A percentile compares a stretch with the other conserved stretches of the same genome.
Conservation (phyloP, 768 basidiomycete species). For the Trametes gibbosa region DNA sequence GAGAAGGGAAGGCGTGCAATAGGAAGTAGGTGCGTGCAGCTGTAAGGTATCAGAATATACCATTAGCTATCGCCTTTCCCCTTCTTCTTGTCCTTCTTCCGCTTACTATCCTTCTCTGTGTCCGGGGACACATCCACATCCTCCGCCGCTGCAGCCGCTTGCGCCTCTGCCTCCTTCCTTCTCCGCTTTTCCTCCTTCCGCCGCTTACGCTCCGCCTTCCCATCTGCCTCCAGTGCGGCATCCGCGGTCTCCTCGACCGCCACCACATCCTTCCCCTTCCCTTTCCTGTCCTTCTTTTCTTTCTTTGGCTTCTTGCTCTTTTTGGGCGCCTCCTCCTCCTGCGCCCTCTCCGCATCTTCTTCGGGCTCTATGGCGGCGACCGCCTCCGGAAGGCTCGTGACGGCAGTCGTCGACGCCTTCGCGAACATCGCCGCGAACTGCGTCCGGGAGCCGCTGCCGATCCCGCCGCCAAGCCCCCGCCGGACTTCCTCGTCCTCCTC, state of each 20-base stretch:
- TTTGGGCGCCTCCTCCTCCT: constrained; percentile 14
- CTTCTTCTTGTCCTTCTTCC: constrained; percentile 30
- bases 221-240: constrained; percentile 1
- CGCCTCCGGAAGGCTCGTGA: no score
- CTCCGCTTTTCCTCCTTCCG: constrained; percentile 26
- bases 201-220: constrained; percentile 23
- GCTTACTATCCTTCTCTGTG: constrained; percentile 22
- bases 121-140: constrained; percentile 18
- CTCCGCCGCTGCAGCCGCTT: constrained; percentile 7
- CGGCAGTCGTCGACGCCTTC: constrained; percentile 6
- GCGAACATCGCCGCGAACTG: constrained; percentile 28
- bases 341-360: not conserved
- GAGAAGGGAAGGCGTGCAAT: not conserved
- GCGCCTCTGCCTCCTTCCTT: constrained; percentile 18
- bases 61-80: constrained; percentile 10
- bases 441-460: constrained; percentile 24
- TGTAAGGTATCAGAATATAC: not conserved
- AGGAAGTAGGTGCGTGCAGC: no score
- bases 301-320: constrained; percentile 31
- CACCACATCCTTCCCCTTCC: constrained; percentile 3
- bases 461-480: constrained; percentile 12
- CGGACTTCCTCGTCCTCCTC: constrained; percentile 12
- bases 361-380: constrained; percentile 5
- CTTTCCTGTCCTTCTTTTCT: constrained; percentile 13
- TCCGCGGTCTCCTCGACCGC: not conserved